Conservation (phyloP, 495 filamentous ascomycete species). For the Penicillium angulare region DNA sequence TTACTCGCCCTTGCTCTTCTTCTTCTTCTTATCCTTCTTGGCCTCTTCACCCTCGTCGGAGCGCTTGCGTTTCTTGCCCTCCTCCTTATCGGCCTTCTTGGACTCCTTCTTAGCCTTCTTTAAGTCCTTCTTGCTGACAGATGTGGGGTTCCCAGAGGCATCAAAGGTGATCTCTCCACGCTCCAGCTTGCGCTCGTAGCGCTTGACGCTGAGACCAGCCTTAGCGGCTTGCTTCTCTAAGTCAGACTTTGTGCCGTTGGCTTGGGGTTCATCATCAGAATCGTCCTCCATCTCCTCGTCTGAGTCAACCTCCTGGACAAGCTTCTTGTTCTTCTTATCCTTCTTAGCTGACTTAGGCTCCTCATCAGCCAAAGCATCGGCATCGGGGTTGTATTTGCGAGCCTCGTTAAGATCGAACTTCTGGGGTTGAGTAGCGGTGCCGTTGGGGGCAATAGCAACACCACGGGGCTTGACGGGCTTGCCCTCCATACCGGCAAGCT, state of each 20-base stretch:
- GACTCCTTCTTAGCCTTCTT: conserved; percentile 71
- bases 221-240: conserved; percentile 56
- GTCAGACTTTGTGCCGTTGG: conserved; percentile 48
- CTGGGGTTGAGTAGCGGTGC: conserved; percentile 53
- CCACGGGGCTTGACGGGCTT: conserved; percentile 80
- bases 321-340: conserved; percentile 48
- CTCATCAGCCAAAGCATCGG: conserved; percentile 76
- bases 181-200: conserved; percentile 70
- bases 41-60: conserved; percentile 45
- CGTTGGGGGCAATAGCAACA: conserved; percentile 72
- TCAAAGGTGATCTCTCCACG: conserved; percentile 63
- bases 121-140: conserved; percentile 71
- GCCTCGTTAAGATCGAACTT: conserved; percentile 94
- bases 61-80: conserved; percentile 57
- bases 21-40: conserved; percentile 55
- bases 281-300: conserved; percentile 56
- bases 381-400: conserved; percentile 94
- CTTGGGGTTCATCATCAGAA: conserved; percentile 48
- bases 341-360: conserved; percentile 51
- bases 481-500: conserved; percentile 82
- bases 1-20: conserved; percentile 55
- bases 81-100: conserved; percentile 53
- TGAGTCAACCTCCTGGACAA: conserved; percentile 50
- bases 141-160: conserved; percentile 54
- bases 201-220: conserved; percentile 63